These are phyloP conservation scores for Suhomyces prunicola DNA, from an alignment of 805 yeast genomes.

Conservation along the genomic window DNA sequence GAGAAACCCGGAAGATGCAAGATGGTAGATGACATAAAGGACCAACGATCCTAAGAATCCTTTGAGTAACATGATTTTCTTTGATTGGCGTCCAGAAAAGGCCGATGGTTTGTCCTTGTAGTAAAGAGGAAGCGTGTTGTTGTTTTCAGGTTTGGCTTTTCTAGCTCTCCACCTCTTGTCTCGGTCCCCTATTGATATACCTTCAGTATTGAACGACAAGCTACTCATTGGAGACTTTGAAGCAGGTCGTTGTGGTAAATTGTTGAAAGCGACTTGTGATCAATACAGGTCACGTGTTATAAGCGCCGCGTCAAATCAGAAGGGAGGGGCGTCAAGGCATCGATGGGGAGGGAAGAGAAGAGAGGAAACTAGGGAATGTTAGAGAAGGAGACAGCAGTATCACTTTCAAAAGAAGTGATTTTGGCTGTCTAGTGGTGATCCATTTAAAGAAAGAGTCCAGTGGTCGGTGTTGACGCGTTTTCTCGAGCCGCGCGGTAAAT, in stretches of 20 bases:
- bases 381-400: neutral
- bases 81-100: neutral
- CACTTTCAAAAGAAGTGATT: neutral
- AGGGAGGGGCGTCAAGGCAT: neutral
- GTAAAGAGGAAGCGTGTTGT: conserved; percentile 26
- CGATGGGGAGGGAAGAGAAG: neutral
- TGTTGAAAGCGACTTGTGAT: neutral
- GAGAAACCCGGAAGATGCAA: conserved; percentile 8
- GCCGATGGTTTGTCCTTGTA: conserved; percentile 33
- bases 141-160: conserved; percentile 5
- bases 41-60: conserved; percentile 39
- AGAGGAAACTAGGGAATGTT: neutral
- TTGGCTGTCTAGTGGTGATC: neutral
- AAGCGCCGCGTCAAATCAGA: neutral
- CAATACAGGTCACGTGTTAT: neutral
- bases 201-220: conserved; percentile 9
- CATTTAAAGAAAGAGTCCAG: neutral
- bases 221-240: neutral
- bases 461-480: neutral
- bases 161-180: conserved; percentile 20
- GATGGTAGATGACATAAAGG: conserved; percentile 39
- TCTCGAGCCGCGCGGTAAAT: neutral
- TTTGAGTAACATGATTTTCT: conserved; percentile 37
- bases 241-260: neutral
- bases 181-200: conserved; percentile 9